Percentiles rank a stretch among this genome's conserved stretches.
Evolutionary conservation across 257 asterid species (phyloP).

Genomic region (Paulownia fortunei): DNA sequence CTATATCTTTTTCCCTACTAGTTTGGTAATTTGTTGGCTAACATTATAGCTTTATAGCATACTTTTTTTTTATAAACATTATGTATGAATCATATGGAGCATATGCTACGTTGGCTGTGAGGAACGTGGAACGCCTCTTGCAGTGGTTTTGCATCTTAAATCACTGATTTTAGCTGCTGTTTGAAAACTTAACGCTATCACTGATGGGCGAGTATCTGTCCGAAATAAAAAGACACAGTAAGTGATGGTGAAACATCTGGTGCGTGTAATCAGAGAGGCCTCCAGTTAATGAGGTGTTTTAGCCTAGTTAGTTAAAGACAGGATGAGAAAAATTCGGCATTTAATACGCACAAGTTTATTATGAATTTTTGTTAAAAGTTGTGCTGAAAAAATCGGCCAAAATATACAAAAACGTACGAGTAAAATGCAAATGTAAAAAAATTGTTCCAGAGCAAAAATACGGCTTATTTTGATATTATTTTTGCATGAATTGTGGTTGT

Average conservation of each 20-base stretch:
- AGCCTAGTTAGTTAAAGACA: too few species aligned
- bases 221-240: neutral
- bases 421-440: too few species aligned
- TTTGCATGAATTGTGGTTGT: too few species aligned
- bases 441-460: too few species aligned
- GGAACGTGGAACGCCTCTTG: neutral
- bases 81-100: neutral
- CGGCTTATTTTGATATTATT: too few species aligned
- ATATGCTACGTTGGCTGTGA: neutral
- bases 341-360: too few species aligned
- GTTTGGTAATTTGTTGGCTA: neutral
- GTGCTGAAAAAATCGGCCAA: too few species aligned
- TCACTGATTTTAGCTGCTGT: neutral
- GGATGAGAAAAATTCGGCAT: too few species aligned
- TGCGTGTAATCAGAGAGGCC: neutral
- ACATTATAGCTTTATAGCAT: neutral
- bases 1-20: neutral
- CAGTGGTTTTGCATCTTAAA: conserved; percentile 5
- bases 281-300: neutral
- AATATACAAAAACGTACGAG: too few species aligned
- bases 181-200: neutral
- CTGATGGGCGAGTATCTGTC: neutral
- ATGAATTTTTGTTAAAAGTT: too few species aligned
- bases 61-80: neutral
- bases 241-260: neutral